Evolutionary conservation across 1,284 basidiomycete genomes (phyloP).

Genomic region (Cryptococcus sp.): DNA sequence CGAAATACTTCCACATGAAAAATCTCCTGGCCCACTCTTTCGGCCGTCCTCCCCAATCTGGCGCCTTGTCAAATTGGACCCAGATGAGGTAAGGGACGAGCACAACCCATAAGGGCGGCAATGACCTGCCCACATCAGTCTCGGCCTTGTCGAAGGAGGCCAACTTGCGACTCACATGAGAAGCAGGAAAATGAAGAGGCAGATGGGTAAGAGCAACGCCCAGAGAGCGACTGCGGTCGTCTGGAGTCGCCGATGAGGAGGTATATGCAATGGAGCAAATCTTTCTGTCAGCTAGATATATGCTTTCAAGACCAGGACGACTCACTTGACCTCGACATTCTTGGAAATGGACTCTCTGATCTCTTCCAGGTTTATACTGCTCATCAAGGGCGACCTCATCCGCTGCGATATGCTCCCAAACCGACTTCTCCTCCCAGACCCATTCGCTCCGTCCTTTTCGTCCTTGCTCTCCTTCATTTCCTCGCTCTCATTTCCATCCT

Average conservation of each 20-base stretch:
- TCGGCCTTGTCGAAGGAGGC: not conserved
- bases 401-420: constrained; percentile 13
- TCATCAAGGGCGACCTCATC: constrained; percentile 22
- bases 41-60: constrained; percentile 69
- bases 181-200: constrained; percentile 64
- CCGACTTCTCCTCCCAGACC: not conserved
- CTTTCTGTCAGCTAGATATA: constrained; percentile 13
- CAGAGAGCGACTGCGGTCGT: constrained; percentile 80
- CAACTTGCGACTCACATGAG: constrained; percentile 60
- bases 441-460: constrained; percentile 1
- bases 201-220: constrained; percentile 72
- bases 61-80: constrained; percentile 71
- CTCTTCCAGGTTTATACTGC: constrained; percentile 24
- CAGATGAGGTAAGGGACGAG: constrained; percentile 77
- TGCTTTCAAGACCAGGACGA: not conserved
- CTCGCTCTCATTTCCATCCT: not conserved
- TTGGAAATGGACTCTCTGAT: constrained; percentile 26
- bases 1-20: constrained; percentile 61
- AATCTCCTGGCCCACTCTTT: constrained; percentile 69
- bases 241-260: constrained; percentile 61
- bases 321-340: constrained; percentile 36
- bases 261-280: constrained; percentile 46
- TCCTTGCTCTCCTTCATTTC: not conserved
- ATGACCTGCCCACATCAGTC: constrained; percentile 56
- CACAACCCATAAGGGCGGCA: constrained; percentile 82